Evolutionary conservation across 768 basidiomycete genomes (phyloP).

Genomic region (Pulveroboletus sp.): DNA sequence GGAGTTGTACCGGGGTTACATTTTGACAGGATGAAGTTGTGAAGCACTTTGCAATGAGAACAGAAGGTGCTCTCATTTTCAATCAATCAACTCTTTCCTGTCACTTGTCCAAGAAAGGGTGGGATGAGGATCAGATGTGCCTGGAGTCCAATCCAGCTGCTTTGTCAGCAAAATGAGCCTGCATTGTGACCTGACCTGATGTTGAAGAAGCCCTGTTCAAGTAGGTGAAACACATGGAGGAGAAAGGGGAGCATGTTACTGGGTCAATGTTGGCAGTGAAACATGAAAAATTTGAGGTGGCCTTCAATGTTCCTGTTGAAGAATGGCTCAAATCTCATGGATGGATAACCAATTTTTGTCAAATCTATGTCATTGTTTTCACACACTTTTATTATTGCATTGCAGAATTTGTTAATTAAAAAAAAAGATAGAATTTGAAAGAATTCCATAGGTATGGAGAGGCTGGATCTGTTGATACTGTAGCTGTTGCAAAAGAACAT

Average conservation of each 20-base stretch:
- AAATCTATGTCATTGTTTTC: not conserved
- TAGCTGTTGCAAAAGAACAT: too few species aligned
- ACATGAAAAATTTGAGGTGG: slow-evolving; percentile 26
- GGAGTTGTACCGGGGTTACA: too few species aligned
- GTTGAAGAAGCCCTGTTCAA: slow-evolving; percentile 29
- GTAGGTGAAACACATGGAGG: slow-evolving; percentile 26
- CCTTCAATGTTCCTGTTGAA: slow-evolving; percentile 30
- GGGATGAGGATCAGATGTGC: not conserved
- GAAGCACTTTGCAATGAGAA: too few species aligned
- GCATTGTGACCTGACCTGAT: slow-evolving; percentile 33
- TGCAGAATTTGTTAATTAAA: too few species aligned
- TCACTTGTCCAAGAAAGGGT: not conserved
- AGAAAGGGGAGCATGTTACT: slow-evolving; percentile 20
- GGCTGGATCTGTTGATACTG: too few species aligned
- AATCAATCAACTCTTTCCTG: too few species aligned
- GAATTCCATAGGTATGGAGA: too few species aligned
- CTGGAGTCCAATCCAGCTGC: slow-evolving; percentile 21
- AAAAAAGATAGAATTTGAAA: too few species aligned
- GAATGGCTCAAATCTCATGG: slow-evolving; percentile 10
- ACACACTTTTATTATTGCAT: too few species aligned
- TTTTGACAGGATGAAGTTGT: too few species aligned
- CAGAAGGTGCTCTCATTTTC: too few species aligned
- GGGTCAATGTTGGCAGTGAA: slow-evolving; percentile 7
- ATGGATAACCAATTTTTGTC: slow-evolving; percentile 5
- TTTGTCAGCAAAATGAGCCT: slow-evolving; percentile 27